Evolutionary conservation across 2,329 filamentous ascomycete species (phyloP), one percentile per base, ranked within the genome.

Genomic region (Colletotrichum liriopes): DNA sequence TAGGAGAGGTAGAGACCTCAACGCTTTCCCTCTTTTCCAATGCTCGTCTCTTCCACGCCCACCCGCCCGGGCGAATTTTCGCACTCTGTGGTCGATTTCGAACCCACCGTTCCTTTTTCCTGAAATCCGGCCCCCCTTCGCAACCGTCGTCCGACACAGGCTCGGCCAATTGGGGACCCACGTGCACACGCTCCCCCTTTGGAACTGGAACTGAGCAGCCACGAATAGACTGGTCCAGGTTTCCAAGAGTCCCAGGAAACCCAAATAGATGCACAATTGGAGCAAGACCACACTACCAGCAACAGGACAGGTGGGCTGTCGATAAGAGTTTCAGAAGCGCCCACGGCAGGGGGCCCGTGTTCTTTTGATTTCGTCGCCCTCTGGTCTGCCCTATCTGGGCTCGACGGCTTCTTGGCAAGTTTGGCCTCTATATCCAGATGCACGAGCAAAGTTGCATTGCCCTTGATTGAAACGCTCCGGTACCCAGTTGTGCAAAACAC

Each of bases 131-230:
- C 29, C 29, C 43, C 35, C 54, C 60, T 60, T 47, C 59, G 69
- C 43, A 35, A 54, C 45, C 64, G 23, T 51, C 23, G 45, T 37
- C 47, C 45, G 45, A 23, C 20, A 39, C 60, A 52, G 52, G 55
- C 52, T 58, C 37, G 51, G 35, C 76, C 77, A 79, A 78, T 78
- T 74, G 59, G 35, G 59, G 71, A 73, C 73, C 74, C 78, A 79
- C 77, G 76, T 79, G 78, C 74, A 67, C 63, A 51, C 41, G 35
- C 23, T 43, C 35, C 52, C 45, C 5, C 37, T 43, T 59, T 14
- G 39, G 32, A 58, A 37, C 37, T 59, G 67, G 51, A 54, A 20
- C 9, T 26, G 20, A 35, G 9, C 52, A 72, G 43, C 37, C 45
- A 43, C 54, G 49, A 54, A 69, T 64, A 62, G 56, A 47, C 43